Evolutionary conservation across 371 early-diverging fungal genomes (phyloP).

Genomic region (Mucor plumbeus): DNA sequence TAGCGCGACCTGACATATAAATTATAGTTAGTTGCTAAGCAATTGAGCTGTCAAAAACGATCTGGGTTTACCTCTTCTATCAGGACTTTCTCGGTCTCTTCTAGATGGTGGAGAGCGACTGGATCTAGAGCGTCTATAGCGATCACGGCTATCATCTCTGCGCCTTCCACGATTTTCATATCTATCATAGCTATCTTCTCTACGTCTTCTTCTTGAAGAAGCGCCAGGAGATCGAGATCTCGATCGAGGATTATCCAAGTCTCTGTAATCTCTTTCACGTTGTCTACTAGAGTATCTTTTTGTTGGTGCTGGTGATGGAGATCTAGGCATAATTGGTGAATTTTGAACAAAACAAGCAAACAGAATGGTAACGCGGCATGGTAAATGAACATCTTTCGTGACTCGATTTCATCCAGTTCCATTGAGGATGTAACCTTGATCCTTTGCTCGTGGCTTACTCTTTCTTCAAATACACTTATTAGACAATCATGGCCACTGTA

Average conservation of each 20-base stretch:
- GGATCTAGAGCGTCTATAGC: conserved; percentile 8
- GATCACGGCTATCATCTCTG: conserved; percentile 3
- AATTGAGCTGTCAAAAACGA: background rate
- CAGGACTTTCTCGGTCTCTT: conserved; percentile 22
- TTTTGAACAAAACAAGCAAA: conserved; percentile 4
- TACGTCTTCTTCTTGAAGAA: conserved; percentile 22
- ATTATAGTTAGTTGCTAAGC: background rate
- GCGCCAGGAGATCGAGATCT: conserved; percentile 34
- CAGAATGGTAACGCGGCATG: background rate
- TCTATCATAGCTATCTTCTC: conserved; percentile 24
- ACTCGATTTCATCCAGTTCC: conserved; percentile 2
- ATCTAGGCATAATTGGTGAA: conserved; percentile 38
- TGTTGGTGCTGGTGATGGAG: conserved; percentile 51
- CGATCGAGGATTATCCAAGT: conserved; percentile 42
- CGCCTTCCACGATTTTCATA: conserved; percentile 14
- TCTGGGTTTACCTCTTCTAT: conserved; percentile 14
- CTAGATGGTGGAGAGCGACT: conserved; percentile 15
- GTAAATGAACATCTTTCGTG: background rate
- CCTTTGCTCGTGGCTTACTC: conserved; percentile 7
- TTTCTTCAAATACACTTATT: conserved; percentile 5
- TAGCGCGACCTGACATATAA: conserved; percentile 9
- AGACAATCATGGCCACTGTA: conserved; percentile 24
- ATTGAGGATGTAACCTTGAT: background rate
- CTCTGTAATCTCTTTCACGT: conserved; percentile 46
- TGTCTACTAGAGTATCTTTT: conserved; percentile 27